phyloP scores from a whole-genome alignment of 2,329 filamentous ascomycete genomes.

The Davidsoniella neocaledoniae region DNA sequence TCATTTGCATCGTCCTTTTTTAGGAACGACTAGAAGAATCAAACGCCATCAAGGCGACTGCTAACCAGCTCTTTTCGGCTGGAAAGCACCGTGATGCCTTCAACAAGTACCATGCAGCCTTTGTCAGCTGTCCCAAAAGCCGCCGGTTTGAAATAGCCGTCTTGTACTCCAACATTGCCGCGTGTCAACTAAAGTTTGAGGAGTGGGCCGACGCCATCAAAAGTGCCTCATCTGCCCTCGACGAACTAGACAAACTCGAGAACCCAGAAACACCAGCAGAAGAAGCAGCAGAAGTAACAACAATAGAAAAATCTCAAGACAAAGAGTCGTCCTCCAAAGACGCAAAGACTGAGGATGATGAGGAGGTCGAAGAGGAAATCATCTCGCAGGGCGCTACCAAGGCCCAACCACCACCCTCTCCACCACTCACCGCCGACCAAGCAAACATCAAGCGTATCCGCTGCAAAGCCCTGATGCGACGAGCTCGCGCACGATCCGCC shows the following conservation, averaged over 20 bases:
- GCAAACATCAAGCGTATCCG: constrained; percentile 61
- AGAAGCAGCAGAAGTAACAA: constrained; percentile 21
- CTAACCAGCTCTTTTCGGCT: constrained; percentile 63
- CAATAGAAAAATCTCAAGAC: constrained; percentile 21
- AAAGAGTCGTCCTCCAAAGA: constrained; percentile 24
- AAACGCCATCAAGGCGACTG: constrained; percentile 53
- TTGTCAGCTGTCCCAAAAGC: constrained; percentile 64
- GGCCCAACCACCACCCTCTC: constrained; percentile 25
- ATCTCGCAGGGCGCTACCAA: constrained; percentile 39
- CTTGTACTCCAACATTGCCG: constrained; percentile 73
- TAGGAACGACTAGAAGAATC: constrained; percentile 56
- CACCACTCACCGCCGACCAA: constrained; percentile 13
- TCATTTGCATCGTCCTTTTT: background rate
- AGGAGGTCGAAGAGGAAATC: constrained; percentile 37
- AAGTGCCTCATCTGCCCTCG: constrained; percentile 54
- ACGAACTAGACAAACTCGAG: constrained; percentile 49
- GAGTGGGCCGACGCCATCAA: constrained; percentile 75
- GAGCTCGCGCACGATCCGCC: constrained; percentile 56
- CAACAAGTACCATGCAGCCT: constrained; percentile 64
- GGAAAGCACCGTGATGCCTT: constrained; percentile 63
- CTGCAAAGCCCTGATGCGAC: constrained; percentile 65
- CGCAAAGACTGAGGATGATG: constrained; percentile 25
- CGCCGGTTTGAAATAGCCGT: constrained; percentile 80
- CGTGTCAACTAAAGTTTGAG: constrained; percentile 68
- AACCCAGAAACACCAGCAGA: constrained; percentile 16